Base-by-base conservation (phyloP, 345 rosid species). In the Schrenkiella parvula region DNA sequence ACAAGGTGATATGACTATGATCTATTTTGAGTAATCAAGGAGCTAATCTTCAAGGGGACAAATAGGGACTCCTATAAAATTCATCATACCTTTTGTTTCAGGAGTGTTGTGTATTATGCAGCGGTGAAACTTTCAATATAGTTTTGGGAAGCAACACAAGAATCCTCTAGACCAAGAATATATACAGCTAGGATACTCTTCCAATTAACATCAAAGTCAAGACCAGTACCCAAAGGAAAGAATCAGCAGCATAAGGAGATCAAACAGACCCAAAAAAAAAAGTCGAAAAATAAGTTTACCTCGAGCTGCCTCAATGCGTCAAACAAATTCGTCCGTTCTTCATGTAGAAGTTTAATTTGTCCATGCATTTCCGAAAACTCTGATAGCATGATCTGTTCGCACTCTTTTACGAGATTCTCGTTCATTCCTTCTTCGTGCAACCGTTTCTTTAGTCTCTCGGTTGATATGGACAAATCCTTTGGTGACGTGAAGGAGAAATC, bases 231-330 rank as follows among this genome's bases (percentile, higher is more conserved):
- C 1, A 23, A 23, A 23, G 25, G 25, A 23, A 23, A 23, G 25
- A 23, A 23, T 23, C 2, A 23, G 25, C 25, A 23, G 25, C 25
- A 23, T 23, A 1, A 23, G 25, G 25, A 23, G 25, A 23, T 23
- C 25, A 23, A 23, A 23, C 25, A 23, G 3, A 23, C 25, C 25
- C n/a, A n/a, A n/a, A n/a, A n/a, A n/a, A n/a, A n/a, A n/a, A n/a
- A n/a, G n/a, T n/a, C n/a, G n/a, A n/a, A n/a, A n/a, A n/a, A n/a
- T n/a, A 19, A 57, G 39, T 37, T 84, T 84, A 95, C 99, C 98
- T 91, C 96, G 38, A 95, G 74, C 73, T 89, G 98, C 79, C 98
- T 87, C 74, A 95, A 64, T 43, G 89, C 89, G 78, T 85, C 96
- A 2, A 85, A 80, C 84, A 95, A 85, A 80, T 79, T 79, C 4